Evolutionary conservation across 306 rosid genomes (phyloP), one percentile per base, ranked within the genome.

Genomic region (Senna siamea): DNA sequence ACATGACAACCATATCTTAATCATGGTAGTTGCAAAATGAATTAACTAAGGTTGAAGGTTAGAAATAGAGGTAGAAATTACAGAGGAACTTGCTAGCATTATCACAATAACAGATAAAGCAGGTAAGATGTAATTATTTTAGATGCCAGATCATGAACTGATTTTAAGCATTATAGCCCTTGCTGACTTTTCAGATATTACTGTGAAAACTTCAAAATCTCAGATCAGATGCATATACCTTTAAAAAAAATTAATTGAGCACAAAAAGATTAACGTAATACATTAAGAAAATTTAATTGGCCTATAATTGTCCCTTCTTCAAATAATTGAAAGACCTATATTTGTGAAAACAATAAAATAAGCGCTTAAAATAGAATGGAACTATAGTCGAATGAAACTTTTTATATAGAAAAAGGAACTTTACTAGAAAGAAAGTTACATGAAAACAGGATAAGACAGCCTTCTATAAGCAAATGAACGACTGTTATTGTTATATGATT

Each of bases 1-100:
- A 57, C 7, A 32, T 8, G 56, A 32, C 19, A 72, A 32, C 22
- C 58, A 70, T 70, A 43, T 72, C 44, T 5, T 54, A 72, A 72
- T 66, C 62, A 47, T n/a, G n/a, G n/a, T n/a, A 4, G 8, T 47
- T 47, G 53, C 53, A 47, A 14, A 47, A 3, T 47, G 8, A 47
- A 14, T 43, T 47, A 47, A 12, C 19, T 14, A 47, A 14, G 19
- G 20, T n/a, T 47, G 19, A 47, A 47, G 20, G 8, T 47, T n/a
- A 19, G 2, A 47, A 47, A 47, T n/a, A 47, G 19, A 47, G 18
- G 8, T 5, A 5, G 20, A 47, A 47, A 47, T 14, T 47, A 47
- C 53, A 14, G 53, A 47, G 19, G 53, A 19, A 15, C 1, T 14
- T 47, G 53, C 19, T 47, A 12, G 19, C 53, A 47, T 4, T 47